Base-by-base conservation (phyloP, 106 monocot species). In the Platanthera zijinensis region DNA sequence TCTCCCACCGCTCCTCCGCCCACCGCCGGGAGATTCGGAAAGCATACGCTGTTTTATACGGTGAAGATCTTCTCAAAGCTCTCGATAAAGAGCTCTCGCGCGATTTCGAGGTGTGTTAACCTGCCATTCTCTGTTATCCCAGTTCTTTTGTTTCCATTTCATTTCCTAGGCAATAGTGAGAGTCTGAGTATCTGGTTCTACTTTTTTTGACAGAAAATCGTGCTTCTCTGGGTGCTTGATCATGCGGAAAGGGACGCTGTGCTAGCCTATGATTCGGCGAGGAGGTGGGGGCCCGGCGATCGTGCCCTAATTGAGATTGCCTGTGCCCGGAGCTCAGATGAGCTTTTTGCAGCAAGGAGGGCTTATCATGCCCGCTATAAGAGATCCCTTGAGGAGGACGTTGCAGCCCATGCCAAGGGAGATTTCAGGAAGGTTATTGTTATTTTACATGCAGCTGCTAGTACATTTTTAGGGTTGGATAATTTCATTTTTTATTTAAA, bases 381-480 rank as follows among this genome's bases (percentile, higher is more conserved):
- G 86, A 75, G 79, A 52, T 95, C 95, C 28, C 83, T 95, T 63
- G 95, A 95, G 80, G 95, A 95, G 81, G 95, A 95, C 71, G 90
- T 95, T 17, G 92, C 90, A 6, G 76, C 72, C 14, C 90, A 92
- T 79, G 82, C 86, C 22, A 76, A 83, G 15, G 95, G 92, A 14
- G 88, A 88, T 71, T 88, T 90, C 81, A 84, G 85, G 1, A 95
- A 90, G 92, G 95, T 95, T 47, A 3, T 5, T 76, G 64, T 25
- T 25, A 30, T 10, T 66, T 30, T 30, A 28, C 2, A 28, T 66
- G 3, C 8, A 66, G 10, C 4, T 7, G 5, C 8, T 62, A 6
- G 62, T 22, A n/a, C 0, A n/a, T 19, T 6, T 19, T 62, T 19
- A 59, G 18, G 59, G 7, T 7, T 18, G 5, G 59, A 59, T 59